These are phyloP conservation scores for Eimeria zaria DNA, from an alignment of 169 alveolate genomes.

Conservation along the genomic window DNA sequence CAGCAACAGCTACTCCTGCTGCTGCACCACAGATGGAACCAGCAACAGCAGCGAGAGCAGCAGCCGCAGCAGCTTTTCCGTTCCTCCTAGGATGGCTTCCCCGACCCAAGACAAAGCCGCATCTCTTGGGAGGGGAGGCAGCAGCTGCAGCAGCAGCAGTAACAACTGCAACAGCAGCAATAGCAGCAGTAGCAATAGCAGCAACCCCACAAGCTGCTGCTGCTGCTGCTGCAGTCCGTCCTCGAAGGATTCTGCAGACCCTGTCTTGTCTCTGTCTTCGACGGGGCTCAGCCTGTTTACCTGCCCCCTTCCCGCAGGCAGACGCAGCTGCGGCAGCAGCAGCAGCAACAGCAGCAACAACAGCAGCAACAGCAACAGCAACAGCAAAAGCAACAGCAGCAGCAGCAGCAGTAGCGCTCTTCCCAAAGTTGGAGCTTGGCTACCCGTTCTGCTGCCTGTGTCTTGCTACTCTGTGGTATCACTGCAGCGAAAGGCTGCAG, in stretches of 20 bases:
- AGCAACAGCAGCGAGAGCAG: slow-evolving; percentile 45
- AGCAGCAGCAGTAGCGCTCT: slow-evolving; percentile 9
- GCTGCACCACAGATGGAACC: slow-evolving; percentile 1
- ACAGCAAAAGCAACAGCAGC: slow-evolving; percentile 10
- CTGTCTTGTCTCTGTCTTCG: not conserved
- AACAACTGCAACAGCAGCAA: slow-evolving; percentile 11
- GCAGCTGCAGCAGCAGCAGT: slow-evolving; percentile 44
- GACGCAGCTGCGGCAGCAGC: slow-evolving; percentile 43
- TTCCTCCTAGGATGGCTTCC: too few relatives aligned
- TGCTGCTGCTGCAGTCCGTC: not conserved
- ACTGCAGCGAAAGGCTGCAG: not conserved
- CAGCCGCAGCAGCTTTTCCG: too few relatives aligned
- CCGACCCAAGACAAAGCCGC: too few relatives aligned
- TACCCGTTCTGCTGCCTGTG: slow-evolving; percentile 37
- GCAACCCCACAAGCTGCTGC: slow-evolving; percentile 20
- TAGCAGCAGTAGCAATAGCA: slow-evolving; percentile 46
- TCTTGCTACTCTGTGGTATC: not conserved
- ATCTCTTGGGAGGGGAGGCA: too few relatives aligned
- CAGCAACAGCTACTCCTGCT: not conserved
- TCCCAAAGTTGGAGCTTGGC: slow-evolving; percentile 4
- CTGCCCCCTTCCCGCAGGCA: not conserved
- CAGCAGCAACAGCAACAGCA: slow-evolving; percentile 31
- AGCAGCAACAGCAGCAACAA: too few relatives aligned
- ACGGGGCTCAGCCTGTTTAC: not conserved
- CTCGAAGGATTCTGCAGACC: not conserved